Percentiles rank a stretch among this genome's conserved stretches.
Evolutionary conservation across 1,139 yeast species (phyloP).

Genomic region (Candida dubliniensis): DNA sequence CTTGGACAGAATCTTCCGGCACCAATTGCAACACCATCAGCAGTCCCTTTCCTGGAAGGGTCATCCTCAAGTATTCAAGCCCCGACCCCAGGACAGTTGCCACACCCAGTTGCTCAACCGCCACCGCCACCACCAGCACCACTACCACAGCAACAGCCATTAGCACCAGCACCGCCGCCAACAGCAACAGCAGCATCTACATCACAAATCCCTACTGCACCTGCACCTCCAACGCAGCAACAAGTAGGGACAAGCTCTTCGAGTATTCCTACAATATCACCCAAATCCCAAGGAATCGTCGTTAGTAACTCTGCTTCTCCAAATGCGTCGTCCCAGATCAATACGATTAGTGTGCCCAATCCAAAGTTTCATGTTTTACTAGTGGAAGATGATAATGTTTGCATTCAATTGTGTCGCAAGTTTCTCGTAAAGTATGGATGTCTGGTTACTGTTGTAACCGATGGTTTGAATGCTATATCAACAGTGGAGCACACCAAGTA

Average conservation of each 20-base stretch:
- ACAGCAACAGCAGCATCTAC: slow-evolving; percentile 12
- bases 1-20: not conserved
- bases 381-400: slow-evolving; percentile 86
- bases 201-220: slow-evolving; percentile 14
- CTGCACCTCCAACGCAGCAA: not conserved
- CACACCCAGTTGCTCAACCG: slow-evolving; percentile 10
- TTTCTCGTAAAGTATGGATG: slow-evolving; percentile 87
- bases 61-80: not conserved
- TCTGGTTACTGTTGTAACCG: slow-evolving; percentile 87
- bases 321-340: slow-evolving; percentile 15
- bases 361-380: slow-evolving; percentile 68
- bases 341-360: slow-evolving; percentile 36
- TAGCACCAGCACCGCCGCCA: not conserved
- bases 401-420: slow-evolving; percentile 75
- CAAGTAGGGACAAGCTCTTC: slow-evolving; percentile 2
- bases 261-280: slow-evolving; percentile 16
- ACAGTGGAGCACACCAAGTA: slow-evolving; percentile 74
- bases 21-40: slow-evolving; percentile 4
- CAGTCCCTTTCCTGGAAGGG: not conserved
- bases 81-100: not conserved
- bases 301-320: slow-evolving; percentile 6
- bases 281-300: slow-evolving; percentile 10
- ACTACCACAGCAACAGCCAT: not conserved
- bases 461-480: slow-evolving; percentile 85
- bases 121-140: not conserved